These are phyloP conservation scores for Verticillium albo-atrum DNA, from an alignment of 2,329 filamentous ascomycete species.

Conservation along the genomic window DNA sequence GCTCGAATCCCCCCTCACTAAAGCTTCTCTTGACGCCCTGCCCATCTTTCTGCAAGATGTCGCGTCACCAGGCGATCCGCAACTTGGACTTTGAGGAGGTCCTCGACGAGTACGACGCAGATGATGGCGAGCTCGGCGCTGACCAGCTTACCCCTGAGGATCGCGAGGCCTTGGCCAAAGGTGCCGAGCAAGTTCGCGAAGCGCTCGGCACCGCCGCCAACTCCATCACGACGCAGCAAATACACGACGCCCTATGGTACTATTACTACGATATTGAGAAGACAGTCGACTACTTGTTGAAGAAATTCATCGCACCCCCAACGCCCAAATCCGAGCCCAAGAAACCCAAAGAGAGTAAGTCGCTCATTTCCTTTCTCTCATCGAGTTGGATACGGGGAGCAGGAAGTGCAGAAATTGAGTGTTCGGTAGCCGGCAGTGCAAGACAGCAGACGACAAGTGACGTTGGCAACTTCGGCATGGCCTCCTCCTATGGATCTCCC, in stretches of 20 bases:
- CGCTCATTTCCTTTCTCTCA: slow-evolving; percentile 5
- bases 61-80: slow-evolving; percentile 40
- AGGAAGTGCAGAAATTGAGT: slow-evolving; percentile 12
- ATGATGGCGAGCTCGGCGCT: slow-evolving; percentile 36
- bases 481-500: slow-evolving; percentile 11
- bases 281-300: slow-evolving; percentile 73
- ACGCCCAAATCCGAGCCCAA: slow-evolving; percentile 35
- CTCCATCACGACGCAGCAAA: slow-evolving; percentile 59
- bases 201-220: slow-evolving; percentile 56
- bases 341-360: slow-evolving; percentile 38
- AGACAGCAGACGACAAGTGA: slow-evolving; percentile 1
- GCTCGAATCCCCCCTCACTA: background rate
- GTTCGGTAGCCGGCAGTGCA: slow-evolving; percentile 13
- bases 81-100: slow-evolving; percentile 46
- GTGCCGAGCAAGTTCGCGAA: slow-evolving; percentile 61
- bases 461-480: background rate
- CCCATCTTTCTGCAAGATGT: slow-evolving; percentile 27
- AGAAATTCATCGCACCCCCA: slow-evolving; percentile 49
- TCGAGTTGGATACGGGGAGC: slow-evolving; percentile 4
- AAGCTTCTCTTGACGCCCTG: background rate
- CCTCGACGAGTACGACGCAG: slow-evolving; percentile 30
- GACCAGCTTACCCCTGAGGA: slow-evolving; percentile 45
- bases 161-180: slow-evolving; percentile 51
- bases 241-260: slow-evolving; percentile 89
- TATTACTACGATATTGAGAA: slow-evolving; percentile 94